phyloP scores from a whole-genome alignment of 345 rosid species.

The Euphorbia pulcherrima region DNA sequence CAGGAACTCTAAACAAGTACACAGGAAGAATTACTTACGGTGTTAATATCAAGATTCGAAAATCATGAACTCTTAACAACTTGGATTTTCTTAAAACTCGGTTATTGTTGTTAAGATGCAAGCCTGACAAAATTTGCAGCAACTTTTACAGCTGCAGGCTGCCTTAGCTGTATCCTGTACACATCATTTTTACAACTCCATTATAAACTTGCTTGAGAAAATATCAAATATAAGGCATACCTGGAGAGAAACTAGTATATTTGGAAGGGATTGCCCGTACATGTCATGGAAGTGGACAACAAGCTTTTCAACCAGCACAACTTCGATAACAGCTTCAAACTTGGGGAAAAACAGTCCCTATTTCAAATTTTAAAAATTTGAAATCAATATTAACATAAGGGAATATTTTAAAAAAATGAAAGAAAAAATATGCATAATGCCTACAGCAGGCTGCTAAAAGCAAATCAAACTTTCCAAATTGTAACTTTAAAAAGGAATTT shows the following conservation, averaged over 20 bases:
- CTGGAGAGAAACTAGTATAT: slow-evolving; percentile 76
- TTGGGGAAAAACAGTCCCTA: slow-evolving; percentile 79
- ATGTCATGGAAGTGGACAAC: slow-evolving; percentile 97
- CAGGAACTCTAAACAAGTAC: no score
- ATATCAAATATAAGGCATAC: not conserved
- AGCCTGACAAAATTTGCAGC: no score
- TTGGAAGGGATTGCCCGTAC: slow-evolving; percentile 89
- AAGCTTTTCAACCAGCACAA: slow-evolving; percentile 70
- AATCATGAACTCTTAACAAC: no score
- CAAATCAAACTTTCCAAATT: not conserved
- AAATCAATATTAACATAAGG: not conserved
- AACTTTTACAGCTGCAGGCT: no score
- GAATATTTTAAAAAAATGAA: not conserved
- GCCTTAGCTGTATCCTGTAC: no score
- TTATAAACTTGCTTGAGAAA: no score
- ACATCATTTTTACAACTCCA: no score
- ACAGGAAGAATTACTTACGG: no score
- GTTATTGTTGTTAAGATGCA: no score
- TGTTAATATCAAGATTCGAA: no score
- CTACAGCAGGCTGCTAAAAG: not conserved
- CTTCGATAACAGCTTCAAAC: slow-evolving; percentile 78
- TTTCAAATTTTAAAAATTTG: not conserved
- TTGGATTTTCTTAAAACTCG: no score
- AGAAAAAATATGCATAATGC: no score
- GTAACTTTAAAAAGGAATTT: not conserved